Conservation (phyloP, 192 early-diverging fungal species). For the Entomortierella parvispora region DNA sequence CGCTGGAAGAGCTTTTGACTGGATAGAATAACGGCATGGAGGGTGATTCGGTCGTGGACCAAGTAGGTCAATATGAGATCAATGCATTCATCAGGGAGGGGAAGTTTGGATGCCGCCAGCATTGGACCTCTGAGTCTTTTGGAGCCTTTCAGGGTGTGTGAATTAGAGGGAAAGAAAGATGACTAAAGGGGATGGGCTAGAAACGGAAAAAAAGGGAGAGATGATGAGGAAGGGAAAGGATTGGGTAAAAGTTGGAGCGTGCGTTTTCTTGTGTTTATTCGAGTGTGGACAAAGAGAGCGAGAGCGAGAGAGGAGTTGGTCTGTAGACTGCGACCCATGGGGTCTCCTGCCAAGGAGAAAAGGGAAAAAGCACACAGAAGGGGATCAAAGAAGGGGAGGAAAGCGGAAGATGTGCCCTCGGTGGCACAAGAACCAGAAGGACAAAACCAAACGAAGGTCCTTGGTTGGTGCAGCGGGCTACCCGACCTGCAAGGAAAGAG, state of each 20-base stretch:
- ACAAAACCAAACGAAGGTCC: neutral
- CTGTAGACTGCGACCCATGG: neutral
- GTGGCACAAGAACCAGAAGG: neutral
- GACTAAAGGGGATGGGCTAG: neutral
- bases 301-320: too few relatives aligned
- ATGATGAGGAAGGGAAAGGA: neutral
- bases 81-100: conserved; percentile 48
- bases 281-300: neutral
- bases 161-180: neutral
- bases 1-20: conserved; percentile 34
- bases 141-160: neutral
- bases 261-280: too few relatives aligned
- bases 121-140: conserved; percentile 11
- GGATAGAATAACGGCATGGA: conserved; percentile 42
- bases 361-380: neutral
- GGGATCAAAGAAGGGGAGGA: neutral
- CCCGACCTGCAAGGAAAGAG: neutral
- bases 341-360: neutral
- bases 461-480: neutral
- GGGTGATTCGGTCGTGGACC: conserved; percentile 29
- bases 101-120: conserved; percentile 38
- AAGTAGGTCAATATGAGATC: conserved; percentile 43
- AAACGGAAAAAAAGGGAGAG: neutral
- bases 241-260: too few relatives aligned
- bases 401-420: neutral